Percentiles rank a stretch among this genome's conserved stretches.
These are phyloP conservation scores for Dicorynia guianensis DNA, from an alignment of 306 rosid species.

Conservation along the genomic window DNA sequence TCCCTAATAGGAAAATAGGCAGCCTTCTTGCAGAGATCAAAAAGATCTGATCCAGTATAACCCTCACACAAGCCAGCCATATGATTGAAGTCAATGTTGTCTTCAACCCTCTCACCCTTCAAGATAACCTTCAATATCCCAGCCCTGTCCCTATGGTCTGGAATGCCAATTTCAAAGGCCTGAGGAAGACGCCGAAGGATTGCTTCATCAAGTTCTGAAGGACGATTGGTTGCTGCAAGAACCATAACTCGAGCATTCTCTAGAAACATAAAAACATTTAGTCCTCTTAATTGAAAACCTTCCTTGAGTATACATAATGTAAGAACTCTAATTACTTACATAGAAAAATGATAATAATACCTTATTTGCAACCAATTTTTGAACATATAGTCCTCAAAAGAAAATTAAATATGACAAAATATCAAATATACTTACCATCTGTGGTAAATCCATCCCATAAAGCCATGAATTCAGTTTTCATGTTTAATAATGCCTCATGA, in stretches of 20 bases:
- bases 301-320: conserved; percentile 30
- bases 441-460: conserved; percentile 99
- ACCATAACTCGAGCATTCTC: conserved; percentile 97
- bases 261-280: conserved; percentile 28
- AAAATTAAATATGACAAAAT: conserved; percentile 3
- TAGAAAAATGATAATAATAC: conserved; percentile 10
- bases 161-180: conserved; percentile 92
- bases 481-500: conserved; percentile 92
- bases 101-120: conserved; percentile 78
- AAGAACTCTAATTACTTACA: conserved; percentile 13
- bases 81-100: conserved; percentile 57
- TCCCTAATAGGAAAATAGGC: conserved; percentile 93
- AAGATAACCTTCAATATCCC: conserved; percentile 83
- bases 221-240: conserved; percentile 98
- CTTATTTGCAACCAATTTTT: conserved; percentile 28
- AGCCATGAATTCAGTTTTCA: conserved; percentile 99
- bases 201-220: conserved; percentile 98
- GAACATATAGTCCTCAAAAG: neutral
- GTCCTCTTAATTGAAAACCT: conserved; percentile 10
- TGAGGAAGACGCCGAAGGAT: conserved; percentile 99
- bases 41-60: conserved; percentile 92
- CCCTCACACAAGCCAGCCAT: conserved; percentile 80
- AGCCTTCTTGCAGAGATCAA: conserved; percentile 97
- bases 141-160: conserved; percentile 78
- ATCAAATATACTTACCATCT: conserved; percentile 69